Conservation (phyloP, 83 land plant genomes). For the Diphasiastrum complanatum region DNA sequence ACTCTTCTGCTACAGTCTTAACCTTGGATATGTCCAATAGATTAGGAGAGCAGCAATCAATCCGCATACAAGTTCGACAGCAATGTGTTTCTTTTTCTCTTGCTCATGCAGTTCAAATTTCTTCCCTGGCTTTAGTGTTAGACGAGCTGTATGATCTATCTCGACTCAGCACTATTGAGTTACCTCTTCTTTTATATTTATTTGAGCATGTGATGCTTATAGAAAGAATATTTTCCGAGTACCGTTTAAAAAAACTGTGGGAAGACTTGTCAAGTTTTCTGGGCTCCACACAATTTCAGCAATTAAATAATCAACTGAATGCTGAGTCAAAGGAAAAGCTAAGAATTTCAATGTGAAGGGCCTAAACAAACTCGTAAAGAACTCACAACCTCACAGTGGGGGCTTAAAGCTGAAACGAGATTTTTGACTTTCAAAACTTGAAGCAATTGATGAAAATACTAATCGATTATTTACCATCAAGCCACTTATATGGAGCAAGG, state of each 20-base stretch:
- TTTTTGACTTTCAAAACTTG: not conserved
- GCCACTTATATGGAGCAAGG: not conserved
- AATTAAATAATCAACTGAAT: too few relatives aligned
- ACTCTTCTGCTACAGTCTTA: not conserved
- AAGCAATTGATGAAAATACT: conserved; percentile 12
- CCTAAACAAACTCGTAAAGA: not conserved
- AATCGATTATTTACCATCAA: conserved; percentile 1
- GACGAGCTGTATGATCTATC: conserved; percentile 19
- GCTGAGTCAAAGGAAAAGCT: not conserved
- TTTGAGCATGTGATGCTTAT: conserved; percentile 1
- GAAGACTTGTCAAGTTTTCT: not conserved
- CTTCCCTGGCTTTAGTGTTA: conserved; percentile 12
- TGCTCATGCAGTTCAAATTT: conserved; percentile 15
- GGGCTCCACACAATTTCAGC: too few relatives aligned
- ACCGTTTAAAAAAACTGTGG: conserved; percentile 7
- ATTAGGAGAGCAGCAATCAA: not conserved
- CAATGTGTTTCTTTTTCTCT: conserved; percentile 15
- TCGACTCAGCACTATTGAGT: conserved; percentile 12
- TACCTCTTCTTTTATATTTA: not conserved
- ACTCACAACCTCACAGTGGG: not conserved
- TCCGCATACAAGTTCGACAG: too few relatives aligned
- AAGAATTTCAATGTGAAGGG: conserved; percentile 6
- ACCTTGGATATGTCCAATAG: not conserved
- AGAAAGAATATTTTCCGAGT: conserved; percentile 1
- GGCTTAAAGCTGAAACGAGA: too few relatives aligned